These are phyloP conservation scores for Clavariopsis aquatica DNA, from an alignment of 495 filamentous ascomycete genomes.

Conservation along the genomic window DNA sequence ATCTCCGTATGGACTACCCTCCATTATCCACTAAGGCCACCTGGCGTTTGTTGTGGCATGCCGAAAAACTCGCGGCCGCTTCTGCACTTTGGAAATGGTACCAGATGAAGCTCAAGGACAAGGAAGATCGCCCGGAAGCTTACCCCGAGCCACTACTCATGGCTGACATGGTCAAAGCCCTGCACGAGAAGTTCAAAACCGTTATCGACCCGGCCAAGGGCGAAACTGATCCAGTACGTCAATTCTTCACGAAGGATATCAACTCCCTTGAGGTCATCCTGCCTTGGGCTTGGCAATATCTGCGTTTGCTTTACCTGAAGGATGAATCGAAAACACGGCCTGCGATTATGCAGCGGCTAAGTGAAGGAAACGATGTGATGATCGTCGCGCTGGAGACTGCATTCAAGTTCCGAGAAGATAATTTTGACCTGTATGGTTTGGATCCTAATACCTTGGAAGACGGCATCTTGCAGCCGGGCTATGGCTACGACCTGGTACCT, in stretches of 20 bases:
- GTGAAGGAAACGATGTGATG: constrained; percentile 78
- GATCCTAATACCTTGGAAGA: constrained; percentile 62
- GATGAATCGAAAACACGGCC: constrained; percentile 42
- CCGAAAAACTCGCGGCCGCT: constrained; percentile 88
- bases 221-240: constrained; percentile 70
- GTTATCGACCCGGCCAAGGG: constrained; percentile 56
- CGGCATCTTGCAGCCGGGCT: constrained; percentile 60
- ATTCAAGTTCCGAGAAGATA: constrained; percentile 68
- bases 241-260: constrained; percentile 80
- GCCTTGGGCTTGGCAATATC: constrained; percentile 70
- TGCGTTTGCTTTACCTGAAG: constrained; percentile 63
- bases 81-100: constrained; percentile 76
- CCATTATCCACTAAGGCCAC: constrained; percentile 61
- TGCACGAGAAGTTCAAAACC: constrained; percentile 70
- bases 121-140: constrained; percentile 45
- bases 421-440: constrained; percentile 70
- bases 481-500: constrained; percentile 63
- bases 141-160: constrained; percentile 54
- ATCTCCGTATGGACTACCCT: constrained; percentile 60
- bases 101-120: constrained; percentile 48
- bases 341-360: constrained; percentile 34
- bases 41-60: constrained; percentile 85
- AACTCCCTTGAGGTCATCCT: constrained; percentile 71
- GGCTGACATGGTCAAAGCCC: constrained; percentile 65
- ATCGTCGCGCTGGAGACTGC: constrained; percentile 69